These are phyloP conservation scores for Herpotrichia juniperi DNA, from an alignment of 2,329 filamentous ascomycete genomes.

Conservation along the genomic window DNA sequence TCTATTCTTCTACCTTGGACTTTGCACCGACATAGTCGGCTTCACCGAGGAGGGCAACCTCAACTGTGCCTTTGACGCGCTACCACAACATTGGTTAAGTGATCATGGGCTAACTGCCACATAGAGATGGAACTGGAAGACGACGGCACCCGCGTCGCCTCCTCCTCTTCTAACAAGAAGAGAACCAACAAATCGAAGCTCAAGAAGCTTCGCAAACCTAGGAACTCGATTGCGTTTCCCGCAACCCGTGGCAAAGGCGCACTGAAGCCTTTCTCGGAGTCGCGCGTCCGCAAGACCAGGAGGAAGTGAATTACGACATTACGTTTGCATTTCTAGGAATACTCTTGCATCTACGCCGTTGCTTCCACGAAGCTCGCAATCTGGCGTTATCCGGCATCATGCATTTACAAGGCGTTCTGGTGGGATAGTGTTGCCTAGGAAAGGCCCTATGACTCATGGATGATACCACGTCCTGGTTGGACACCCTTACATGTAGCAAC, in stretches of 20 bases:
- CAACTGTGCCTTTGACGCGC: constrained; percentile 45
- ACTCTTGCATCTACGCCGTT: not conserved
- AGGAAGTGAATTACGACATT: constrained; percentile 2
- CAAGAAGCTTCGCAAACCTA: constrained; percentile 46
- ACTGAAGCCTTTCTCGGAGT: constrained; percentile 39
- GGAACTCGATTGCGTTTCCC: constrained; percentile 48
- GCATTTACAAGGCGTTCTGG: constrained; percentile 33
- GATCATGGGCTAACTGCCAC: constrained; percentile 40
- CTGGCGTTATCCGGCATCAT: constrained; percentile 20
- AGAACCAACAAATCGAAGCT: constrained; percentile 31
- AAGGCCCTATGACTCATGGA: constrained; percentile 17
- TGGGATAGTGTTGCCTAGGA: constrained; percentile 19
- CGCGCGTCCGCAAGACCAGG: constrained; percentile 32
- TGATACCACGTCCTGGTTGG: constrained; percentile 34
- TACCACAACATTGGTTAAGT: constrained; percentile 36
- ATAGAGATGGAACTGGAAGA: constrained; percentile 49
- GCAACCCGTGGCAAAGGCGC: constrained; percentile 39
- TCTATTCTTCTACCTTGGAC: constrained; percentile 47
- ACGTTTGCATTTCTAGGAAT: not conserved
- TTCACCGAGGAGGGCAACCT: constrained; percentile 44
- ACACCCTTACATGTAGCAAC: not conserved
- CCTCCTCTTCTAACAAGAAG: constrained; percentile 13
- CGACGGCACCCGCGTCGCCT: constrained; percentile 30
- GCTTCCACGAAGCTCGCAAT: not conserved
- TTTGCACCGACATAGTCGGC: constrained; percentile 47